phyloP scores from a whole-genome alignment of 2,329 filamentous ascomycete genomes.

The Aspergillus latus region DNA sequence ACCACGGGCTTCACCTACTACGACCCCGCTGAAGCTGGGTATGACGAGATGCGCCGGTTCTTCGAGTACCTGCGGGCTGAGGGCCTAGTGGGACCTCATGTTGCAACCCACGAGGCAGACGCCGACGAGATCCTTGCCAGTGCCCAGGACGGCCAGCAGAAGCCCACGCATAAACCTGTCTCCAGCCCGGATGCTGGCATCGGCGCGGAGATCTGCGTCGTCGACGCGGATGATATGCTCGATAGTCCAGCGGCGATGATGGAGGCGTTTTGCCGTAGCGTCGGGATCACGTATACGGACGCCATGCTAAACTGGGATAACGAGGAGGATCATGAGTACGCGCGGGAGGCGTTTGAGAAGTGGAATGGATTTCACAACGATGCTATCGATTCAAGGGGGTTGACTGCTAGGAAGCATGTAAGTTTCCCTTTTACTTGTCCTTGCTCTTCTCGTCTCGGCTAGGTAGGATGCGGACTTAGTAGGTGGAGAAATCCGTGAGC shows the following conservation, averaged over 20 bases:
- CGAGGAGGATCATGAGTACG: conserved; percentile 67
- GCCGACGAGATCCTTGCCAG: conserved; percentile 30
- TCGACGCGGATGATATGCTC: conserved; percentile 92
- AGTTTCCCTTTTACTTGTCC: conserved; percentile 20
- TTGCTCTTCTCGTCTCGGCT: background rate
- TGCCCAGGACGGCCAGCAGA: background rate
- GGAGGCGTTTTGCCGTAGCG: conserved; percentile 75
- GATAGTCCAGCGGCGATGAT: conserved; percentile 78
- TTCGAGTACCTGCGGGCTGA: conserved; percentile 78
- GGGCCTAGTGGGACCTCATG: conserved; percentile 67
- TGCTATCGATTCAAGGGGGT: conserved; percentile 75
- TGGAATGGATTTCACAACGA: conserved; percentile 98
- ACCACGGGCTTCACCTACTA: conserved; percentile 85
- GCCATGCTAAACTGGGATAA: conserved; percentile 84
- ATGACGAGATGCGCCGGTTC: conserved; percentile 78
- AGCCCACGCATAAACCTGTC: conserved; percentile 22
- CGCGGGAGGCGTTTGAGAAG: conserved; percentile 81
- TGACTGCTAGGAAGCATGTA: conserved; percentile 61
- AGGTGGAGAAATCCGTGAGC: background rate
- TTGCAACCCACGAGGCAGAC: conserved; percentile 49
- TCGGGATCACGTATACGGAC: conserved; percentile 71
- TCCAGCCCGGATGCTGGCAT: conserved; percentile 10
- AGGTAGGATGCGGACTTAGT: background rate
- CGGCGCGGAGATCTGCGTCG: conserved; percentile 69
- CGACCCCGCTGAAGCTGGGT: conserved; percentile 84